Percentiles rank a stretch among this genome's conserved stretches.
These are phyloP conservation scores for Suhomyces terraborum DNA, from an alignment of 1,139 yeast genomes.

Conservation along the genomic window DNA sequence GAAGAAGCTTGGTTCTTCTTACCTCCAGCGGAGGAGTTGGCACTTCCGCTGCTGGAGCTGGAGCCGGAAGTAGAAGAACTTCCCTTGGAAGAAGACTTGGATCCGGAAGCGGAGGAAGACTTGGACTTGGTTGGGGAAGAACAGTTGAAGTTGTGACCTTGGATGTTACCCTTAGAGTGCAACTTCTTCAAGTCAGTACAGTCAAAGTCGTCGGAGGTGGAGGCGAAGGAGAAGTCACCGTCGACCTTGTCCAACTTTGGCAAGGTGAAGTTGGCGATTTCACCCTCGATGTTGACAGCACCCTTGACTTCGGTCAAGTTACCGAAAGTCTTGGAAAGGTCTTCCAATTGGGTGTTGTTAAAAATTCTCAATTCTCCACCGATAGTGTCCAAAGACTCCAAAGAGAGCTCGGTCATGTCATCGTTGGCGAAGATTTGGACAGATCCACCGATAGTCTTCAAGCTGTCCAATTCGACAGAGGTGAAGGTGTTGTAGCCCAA, in stretches of 20 bases:
- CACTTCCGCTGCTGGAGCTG: constrained; percentile 10
- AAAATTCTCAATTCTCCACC: constrained; percentile 48
- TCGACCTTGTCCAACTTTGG: constrained; percentile 41
- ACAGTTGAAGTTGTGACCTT: constrained; percentile 51
- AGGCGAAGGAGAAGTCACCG: constrained; percentile 45
- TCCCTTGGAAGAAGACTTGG: constrained; percentile 20
- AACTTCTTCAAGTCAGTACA: constrained; percentile 40
- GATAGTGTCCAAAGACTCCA: constrained; percentile 35
- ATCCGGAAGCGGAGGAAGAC: constrained; percentile 12
- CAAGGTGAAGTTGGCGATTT: constrained; percentile 43
- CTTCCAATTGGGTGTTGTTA: constrained; percentile 46
- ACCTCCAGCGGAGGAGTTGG: constrained; percentile 12
- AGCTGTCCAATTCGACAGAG: constrained; percentile 31
- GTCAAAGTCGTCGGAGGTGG: constrained; percentile 43
- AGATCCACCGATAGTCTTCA: constrained; percentile 43
- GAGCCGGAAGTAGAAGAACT: constrained; percentile 14
- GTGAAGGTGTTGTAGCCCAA: constrained; percentile 46
- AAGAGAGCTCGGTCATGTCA: constrained; percentile 35
- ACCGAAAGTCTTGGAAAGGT: constrained; percentile 34
- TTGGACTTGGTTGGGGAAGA: constrained; percentile 32
- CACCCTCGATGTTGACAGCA: constrained; percentile 46
- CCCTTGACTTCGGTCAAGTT: constrained; percentile 41
- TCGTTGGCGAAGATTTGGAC: constrained; percentile 48
- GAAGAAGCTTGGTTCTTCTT: constrained; percentile 24
- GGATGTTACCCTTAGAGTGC: constrained; percentile 36